Evolutionary conservation across 75 land plant genomes (phyloP).

Genomic region (Cryptomeria japonica): DNA sequence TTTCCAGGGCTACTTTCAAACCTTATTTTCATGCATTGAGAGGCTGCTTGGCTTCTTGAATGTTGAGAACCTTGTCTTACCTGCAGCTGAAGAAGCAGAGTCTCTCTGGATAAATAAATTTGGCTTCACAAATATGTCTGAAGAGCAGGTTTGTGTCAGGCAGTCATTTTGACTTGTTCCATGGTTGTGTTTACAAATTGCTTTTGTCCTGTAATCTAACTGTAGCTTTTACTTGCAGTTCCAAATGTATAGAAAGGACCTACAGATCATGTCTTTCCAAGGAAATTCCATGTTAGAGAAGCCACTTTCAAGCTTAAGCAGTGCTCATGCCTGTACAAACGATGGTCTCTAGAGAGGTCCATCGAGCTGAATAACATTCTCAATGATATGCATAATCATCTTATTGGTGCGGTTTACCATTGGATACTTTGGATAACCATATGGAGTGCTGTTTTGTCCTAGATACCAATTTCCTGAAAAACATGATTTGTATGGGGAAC

Average conservation of each 20-base stretch:
- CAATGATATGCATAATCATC: not conserved
- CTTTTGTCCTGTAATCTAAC: not conserved
- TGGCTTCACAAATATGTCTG: conserved; percentile 66
- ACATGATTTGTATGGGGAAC: not conserved
- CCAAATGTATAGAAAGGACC: conserved; percentile 35
- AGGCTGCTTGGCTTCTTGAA: conserved; percentile 51
- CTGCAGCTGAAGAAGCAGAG: conserved; percentile 82
- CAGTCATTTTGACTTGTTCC: not conserved
- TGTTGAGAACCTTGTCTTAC: conserved; percentile 66
- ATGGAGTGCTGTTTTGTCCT: not conserved
- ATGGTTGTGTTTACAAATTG: not conserved
- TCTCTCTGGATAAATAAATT: conserved; percentile 87
- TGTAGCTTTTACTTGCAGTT: conserved; percentile 36
- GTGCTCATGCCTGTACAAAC: not conserved
- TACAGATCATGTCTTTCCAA: conserved; percentile 64
- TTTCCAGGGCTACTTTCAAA: conserved; percentile 78
- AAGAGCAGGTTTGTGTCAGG: conserved; percentile 50
- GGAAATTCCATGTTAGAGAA: conserved; percentile 77
- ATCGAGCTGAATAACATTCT: not conserved
- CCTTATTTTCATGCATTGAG: conserved; percentile 69
- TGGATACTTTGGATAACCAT: conserved; percentile 11
- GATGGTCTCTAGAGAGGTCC: not conserved
- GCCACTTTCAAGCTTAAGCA: conserved; percentile 9
- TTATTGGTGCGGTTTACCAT: not conserved
- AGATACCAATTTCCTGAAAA: not conserved